Percentiles rank a stretch among this genome's conserved stretches.
Evolutionary conservation across 495 filamentous ascomycete genomes (phyloP).

Genomic region (Aspergillus saccharolyticus): DNA sequence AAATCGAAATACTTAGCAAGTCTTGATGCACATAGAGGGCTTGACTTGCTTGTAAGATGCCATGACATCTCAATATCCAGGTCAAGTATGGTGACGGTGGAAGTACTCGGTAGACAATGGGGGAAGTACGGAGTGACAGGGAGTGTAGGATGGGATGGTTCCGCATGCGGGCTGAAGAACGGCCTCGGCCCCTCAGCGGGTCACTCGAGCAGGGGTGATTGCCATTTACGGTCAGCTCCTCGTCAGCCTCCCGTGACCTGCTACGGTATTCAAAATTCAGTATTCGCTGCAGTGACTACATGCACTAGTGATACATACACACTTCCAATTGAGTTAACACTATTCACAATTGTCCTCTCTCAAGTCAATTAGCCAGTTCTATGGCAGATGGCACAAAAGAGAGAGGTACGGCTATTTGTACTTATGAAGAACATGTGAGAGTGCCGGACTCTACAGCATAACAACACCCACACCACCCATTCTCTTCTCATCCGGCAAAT

Average conservation of each 20-base stretch:
- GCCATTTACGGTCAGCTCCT: neutral
- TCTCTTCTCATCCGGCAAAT: constrained; percentile 63
- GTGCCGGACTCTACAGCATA: constrained; percentile 53
- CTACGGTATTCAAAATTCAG: no score
- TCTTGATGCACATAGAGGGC: neutral
- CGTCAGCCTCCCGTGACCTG: neutral
- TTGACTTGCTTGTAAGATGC: neutral
- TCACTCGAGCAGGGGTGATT: neutral
- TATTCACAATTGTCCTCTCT: constrained; percentile 1
- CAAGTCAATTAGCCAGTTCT: neutral
- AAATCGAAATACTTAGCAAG: no score
- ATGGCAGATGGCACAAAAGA: constrained; percentile 2
- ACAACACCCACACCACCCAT: constrained; percentile 88
- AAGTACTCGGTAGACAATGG: neutral
- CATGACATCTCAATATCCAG: neutral
- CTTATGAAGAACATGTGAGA: neutral
- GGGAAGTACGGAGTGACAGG: neutral
- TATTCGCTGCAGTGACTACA: no score
- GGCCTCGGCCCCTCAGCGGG: neutral
- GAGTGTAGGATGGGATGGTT: neutral
- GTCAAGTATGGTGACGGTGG: neutral
- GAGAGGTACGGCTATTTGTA: neutral
- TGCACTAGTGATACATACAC: neutral
- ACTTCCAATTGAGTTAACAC: neutral
- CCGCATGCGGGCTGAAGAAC: neutral